These are phyloP conservation scores for Albifimbria verrucaria DNA, from an alignment of 2,329 filamentous ascomycete species.

Conservation along the genomic window DNA sequence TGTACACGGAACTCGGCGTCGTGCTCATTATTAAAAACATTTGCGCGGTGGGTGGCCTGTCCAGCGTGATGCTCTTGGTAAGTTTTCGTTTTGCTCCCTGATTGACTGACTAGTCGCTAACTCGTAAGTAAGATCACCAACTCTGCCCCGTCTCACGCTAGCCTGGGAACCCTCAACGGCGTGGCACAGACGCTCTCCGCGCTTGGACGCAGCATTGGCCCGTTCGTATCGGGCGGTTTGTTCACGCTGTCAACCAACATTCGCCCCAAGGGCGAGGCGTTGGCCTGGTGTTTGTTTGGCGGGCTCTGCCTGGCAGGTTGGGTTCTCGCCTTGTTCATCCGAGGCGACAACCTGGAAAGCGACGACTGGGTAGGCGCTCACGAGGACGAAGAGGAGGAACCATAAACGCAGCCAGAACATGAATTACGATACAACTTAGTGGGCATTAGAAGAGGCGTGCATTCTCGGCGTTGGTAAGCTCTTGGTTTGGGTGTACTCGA, in stretches of 20 bases:
- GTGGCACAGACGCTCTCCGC: constrained; percentile 92
- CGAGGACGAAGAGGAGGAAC: constrained; percentile 24
- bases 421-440: background rate
- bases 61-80: constrained; percentile 83
- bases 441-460: background rate
- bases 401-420: no score
- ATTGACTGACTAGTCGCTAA: constrained; percentile 2
- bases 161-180: constrained; percentile 86
- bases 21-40: constrained; percentile 87
- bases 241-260: constrained; percentile 77
- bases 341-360: constrained; percentile 59
- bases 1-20: constrained; percentile 77
- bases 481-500: background rate
- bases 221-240: constrained; percentile 81
- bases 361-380: constrained; percentile 45
- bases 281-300: constrained; percentile 86
- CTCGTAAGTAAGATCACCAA: constrained; percentile 78
- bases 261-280: constrained; percentile 73
- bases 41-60: constrained; percentile 83
- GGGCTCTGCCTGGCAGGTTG: constrained; percentile 80
- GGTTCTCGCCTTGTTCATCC: constrained; percentile 73
- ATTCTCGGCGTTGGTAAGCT: background rate
- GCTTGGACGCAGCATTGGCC: constrained; percentile 81
- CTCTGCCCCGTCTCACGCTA: constrained; percentile 79
- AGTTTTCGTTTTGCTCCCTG: no score